Conservation (phyloP, 106 monocot species). For the Dendrobium officinale region DNA sequence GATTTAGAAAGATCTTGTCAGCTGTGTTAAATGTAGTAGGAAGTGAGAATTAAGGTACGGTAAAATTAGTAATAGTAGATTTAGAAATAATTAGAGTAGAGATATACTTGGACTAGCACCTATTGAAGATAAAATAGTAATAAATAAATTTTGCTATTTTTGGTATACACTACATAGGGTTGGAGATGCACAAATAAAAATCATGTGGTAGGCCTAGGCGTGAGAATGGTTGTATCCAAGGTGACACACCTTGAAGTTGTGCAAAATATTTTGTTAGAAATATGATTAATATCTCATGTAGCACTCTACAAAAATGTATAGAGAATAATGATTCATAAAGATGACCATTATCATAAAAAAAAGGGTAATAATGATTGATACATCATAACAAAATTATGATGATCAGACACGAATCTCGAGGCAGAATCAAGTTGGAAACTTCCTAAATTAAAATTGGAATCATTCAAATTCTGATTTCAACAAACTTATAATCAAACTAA, state of each 20-base stretch:
- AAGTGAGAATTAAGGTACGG: neutral
- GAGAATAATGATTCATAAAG: neutral
- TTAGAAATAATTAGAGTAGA: neutral
- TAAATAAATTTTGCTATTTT: neutral
- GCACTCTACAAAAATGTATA: neutral
- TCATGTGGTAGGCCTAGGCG: neutral
- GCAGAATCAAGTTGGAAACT: too few relatives aligned
- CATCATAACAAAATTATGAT: too few relatives aligned
- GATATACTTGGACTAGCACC: neutral
- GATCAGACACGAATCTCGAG: too few relatives aligned
- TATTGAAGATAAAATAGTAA: too few relatives aligned
- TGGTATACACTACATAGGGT: neutral
- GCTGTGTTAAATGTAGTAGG: neutral
- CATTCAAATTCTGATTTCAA: too few relatives aligned
- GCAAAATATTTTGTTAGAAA: neutral
- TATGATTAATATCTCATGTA: neutral
- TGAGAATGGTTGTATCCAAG: neutral
- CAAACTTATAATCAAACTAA: too few relatives aligned
- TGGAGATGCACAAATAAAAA: neutral
- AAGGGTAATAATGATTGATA: neutral
- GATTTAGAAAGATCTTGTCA: neutral
- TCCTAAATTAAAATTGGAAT: too few relatives aligned
- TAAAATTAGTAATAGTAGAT: neutral
- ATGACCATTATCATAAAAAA: neutral
- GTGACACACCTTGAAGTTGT: neutral